Conservation (phyloP, 495 filamentous ascomycete genomes). For the Recurvomyces mirabilis region DNA sequence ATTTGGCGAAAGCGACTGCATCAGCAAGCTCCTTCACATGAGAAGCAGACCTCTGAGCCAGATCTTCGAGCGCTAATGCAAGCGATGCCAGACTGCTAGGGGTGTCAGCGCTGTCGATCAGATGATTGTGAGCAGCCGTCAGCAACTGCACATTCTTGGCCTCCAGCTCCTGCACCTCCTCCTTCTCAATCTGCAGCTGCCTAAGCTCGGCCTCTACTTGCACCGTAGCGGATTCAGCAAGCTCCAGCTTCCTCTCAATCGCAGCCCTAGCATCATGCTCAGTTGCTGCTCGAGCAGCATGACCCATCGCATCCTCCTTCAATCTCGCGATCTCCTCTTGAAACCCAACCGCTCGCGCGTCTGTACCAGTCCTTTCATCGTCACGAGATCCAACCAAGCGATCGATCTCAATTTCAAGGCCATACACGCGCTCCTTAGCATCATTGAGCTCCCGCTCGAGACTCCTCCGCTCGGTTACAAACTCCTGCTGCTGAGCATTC, state of each 20-base stretch:
- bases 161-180: slow-evolving; percentile 41
- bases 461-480: slow-evolving; percentile 67
- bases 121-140: slow-evolving; percentile 47
- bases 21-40: slow-evolving; percentile 28
- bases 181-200: slow-evolving; percentile 32
- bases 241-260: slow-evolving; percentile 41
- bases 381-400: slow-evolving; percentile 70
- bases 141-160: slow-evolving; percentile 45
- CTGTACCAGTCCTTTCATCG: slow-evolving; percentile 56
- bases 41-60: slow-evolving; percentile 26
- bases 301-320: slow-evolving; percentile 17
- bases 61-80: slow-evolving; percentile 39
- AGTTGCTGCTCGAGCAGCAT: slow-evolving; percentile 39
- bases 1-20: slow-evolving; percentile 29
- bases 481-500: slow-evolving; percentile 80
- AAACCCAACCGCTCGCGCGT: slow-evolving; percentile 57
- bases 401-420: slow-evolving; percentile 82
- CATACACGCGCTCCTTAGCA: slow-evolving; percentile 65
- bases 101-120: slow-evolving; percentile 50
- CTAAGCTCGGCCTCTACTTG: slow-evolving; percentile 25
- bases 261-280: slow-evolving; percentile 43
- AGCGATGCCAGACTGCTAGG: slow-evolving; percentile 48
- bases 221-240: slow-evolving; percentile 40
- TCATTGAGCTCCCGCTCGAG: slow-evolving; percentile 68
- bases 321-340: slow-evolving; percentile 53